phyloP scores from a whole-genome alignment of 352 stramenopile genomes.

The Halophytophthora polymorphica region DNA sequence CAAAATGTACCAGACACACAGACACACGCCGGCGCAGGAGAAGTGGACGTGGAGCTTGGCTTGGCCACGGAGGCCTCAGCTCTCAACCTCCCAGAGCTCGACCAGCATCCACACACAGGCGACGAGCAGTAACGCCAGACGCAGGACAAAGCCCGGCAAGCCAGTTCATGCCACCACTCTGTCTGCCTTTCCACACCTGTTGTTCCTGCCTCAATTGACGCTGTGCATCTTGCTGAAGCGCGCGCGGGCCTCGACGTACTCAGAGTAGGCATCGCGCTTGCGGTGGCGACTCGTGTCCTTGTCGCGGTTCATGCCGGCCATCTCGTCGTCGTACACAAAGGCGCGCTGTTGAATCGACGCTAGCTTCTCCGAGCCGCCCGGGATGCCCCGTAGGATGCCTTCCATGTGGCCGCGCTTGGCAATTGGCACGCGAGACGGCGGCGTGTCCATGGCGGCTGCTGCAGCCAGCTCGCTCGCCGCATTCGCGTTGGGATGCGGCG shows the following conservation, averaged over 20 bases:
- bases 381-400: slow-evolving; percentile 60
- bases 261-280: slow-evolving; percentile 84
- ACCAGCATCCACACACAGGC: neutral
- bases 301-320: slow-evolving; percentile 72
- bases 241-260: slow-evolving; percentile 84
- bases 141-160: slow-evolving; percentile 1
- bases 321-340: slow-evolving; percentile 68
- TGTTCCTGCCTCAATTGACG: slow-evolving; percentile 48
- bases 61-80: neutral
- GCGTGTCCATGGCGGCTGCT: slow-evolving; percentile 5
- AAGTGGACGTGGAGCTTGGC: slow-evolving; percentile 6
- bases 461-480: slow-evolving; percentile 8
- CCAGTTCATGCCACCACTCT: neutral
- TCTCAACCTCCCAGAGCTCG: slow-evolving; percentile 3
- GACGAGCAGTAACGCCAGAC: neutral
- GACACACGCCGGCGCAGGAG: slow-evolving; percentile 2
- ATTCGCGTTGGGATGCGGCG: slow-evolving; percentile 9
- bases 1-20: neutral
- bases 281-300: slow-evolving; percentile 75
- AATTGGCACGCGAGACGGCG: slow-evolving; percentile 40
- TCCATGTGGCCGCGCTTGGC: slow-evolving; percentile 82
- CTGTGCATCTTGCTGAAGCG: slow-evolving; percentile 90
- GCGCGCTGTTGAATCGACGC: slow-evolving; percentile 46
- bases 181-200: neutral
- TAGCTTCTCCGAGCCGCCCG: slow-evolving; percentile 23